phyloP scores from a whole-genome alignment of 441 rosid species.

The Macaranga tanarius region DNA sequence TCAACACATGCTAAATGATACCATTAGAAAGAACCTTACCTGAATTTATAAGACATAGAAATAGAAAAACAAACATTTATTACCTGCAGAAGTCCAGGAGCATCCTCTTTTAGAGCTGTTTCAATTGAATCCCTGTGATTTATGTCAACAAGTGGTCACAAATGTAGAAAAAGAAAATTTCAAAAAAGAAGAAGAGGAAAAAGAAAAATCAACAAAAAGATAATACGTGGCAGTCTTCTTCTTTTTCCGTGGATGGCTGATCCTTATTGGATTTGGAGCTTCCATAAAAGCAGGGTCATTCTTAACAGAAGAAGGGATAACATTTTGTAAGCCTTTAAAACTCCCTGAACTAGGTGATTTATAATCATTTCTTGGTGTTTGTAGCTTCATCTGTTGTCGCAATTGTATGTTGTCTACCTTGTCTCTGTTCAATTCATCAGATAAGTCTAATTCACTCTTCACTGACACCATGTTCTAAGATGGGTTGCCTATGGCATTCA shows the following conservation, averaged over 20 bases:
- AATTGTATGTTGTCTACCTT: conserved; percentile 69
- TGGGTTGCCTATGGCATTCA: conserved; percentile 15
- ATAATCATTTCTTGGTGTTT: conserved; percentile 27
- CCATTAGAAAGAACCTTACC: conserved; percentile 14
- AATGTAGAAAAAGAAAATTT: not conserved
- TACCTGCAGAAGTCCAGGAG: conserved; percentile 90
- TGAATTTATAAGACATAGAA: conserved; percentile 12
- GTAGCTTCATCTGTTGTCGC: conserved; percentile 52
- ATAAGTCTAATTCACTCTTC: conserved; percentile 44
- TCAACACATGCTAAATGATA: conserved; percentile 47
- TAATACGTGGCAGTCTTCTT: conserved; percentile 85
- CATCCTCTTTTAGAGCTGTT: conserved; percentile 90
- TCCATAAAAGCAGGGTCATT: conserved; percentile 22
- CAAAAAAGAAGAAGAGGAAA: no score
- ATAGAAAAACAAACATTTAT: conserved; percentile 14
- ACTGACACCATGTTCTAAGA: conserved; percentile 19
- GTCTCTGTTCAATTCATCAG: no score
- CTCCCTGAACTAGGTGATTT: conserved; percentile 29
- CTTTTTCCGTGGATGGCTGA: conserved; percentile 50
- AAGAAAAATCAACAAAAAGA: not conserved
- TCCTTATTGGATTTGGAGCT: conserved; percentile 36
- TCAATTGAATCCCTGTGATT: conserved; percentile 70
- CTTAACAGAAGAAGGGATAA: conserved; percentile 31
- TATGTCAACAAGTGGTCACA: conserved; percentile 20
- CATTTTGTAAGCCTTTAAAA: conserved; percentile 27